phyloP scores from a whole-genome alignment of 305 asterid species.

The Striga hermonthica region DNA sequence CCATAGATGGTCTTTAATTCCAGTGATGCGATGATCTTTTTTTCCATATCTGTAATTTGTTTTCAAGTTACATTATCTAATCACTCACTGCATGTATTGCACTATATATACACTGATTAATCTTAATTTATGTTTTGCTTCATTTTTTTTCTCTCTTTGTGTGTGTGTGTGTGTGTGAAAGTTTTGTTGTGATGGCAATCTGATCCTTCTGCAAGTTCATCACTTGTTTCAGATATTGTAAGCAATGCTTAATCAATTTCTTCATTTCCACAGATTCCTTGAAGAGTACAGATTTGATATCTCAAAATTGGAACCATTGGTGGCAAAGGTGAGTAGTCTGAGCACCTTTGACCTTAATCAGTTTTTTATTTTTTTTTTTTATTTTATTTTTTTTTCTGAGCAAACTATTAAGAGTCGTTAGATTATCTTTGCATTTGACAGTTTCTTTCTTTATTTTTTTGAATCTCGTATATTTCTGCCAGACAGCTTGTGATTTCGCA shows the following conservation, averaged over 20 bases:
- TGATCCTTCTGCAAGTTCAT: background rate
- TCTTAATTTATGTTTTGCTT: background rate
- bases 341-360: conserved; percentile 16
- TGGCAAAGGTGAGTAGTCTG: conserved; percentile 68
- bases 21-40: background rate
- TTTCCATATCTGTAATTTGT: background rate
- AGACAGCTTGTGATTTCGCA: too few relatives aligned
- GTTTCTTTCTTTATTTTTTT: background rate
- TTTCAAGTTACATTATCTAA: background rate
- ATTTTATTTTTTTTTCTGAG: background rate
- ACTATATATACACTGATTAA: conserved; percentile 2
- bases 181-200: background rate
- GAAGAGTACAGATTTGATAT: conserved; percentile 73
- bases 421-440: too few relatives aligned
- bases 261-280: conserved; percentile 49
- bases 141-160: background rate
- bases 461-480: too few relatives aligned
- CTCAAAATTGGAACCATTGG: conserved; percentile 73
- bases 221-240: background rate
- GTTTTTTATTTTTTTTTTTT: too few relatives aligned
- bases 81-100: background rate
- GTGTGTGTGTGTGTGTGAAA: background rate
- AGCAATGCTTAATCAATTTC: conserved; percentile 6
- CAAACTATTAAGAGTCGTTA: background rate
- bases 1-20: background rate